Evolutionary conservation across 192 early-diverging fungal genomes (phyloP), one percentile per base, ranked within the genome.

Genomic region (Backusella luteola): DNA sequence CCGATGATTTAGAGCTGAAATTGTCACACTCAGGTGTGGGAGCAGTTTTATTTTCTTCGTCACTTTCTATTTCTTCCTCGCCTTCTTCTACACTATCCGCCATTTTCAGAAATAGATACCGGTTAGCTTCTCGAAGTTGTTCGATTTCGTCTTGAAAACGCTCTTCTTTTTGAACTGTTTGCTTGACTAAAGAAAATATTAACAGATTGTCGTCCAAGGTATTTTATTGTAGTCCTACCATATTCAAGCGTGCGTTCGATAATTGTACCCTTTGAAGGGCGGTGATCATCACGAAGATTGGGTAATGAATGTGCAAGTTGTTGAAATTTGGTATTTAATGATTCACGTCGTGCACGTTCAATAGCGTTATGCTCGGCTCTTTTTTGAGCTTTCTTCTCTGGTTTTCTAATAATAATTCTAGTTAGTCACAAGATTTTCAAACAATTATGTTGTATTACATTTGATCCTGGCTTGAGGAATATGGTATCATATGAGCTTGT

Each of bases 301-400:
- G 93, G 93, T 23, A 94, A 83, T 29, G 93, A 85, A 75, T 90
- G 88, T 12, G 93, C 93, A 36, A 94, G 84, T 39, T 94, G 91
- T 81, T 93, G 92, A 80, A 94, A 94, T 79, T 92, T 89, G 21
- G 84, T 85, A 79, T 94, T 94, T 44, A 94, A 88, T 15, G 84
- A 90, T 83, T 94, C 93, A 35, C 93, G 90, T 66, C 93, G 84
- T 53, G 93, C 93, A 17, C 93, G 83, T 77, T 94, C 93, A 71
- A 93, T 91, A 14, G 92, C 92, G 75, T 94, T 94, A 81, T 94
- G 93, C 36, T 86, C 90, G 21, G 93, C 93, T 44, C 93, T 87
- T 63, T 69, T 69, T 23, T 77, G 69, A 39, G 76, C 76, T 23
- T 77, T 77, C 26, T 63, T 63, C 12, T 63, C 56, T 63, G 56